Conservation (phyloP, 768 basidiomycete genomes). For the Mycena kentingensis region DNA sequence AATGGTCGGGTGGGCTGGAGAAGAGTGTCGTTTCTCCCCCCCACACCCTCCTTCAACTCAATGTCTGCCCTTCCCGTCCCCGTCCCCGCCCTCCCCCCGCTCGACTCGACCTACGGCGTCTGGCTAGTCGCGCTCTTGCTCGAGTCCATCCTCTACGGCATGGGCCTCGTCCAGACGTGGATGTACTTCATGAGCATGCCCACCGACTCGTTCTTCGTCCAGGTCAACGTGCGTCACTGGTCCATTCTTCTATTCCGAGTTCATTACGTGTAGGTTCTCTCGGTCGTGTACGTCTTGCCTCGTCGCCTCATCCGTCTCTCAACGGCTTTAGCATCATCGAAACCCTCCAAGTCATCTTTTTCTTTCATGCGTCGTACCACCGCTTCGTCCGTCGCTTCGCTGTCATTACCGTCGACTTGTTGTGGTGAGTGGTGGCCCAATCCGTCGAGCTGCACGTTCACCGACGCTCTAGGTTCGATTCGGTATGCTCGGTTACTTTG, state of each 20-base stretch:
- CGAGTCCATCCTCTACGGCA: constrained; percentile 11
- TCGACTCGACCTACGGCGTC: constrained; percentile 18
- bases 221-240: constrained; percentile 1
- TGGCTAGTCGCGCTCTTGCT: constrained; percentile 13
- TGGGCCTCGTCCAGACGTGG: constrained; percentile 14
- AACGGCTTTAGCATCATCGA: constrained; percentile 7
- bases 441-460: background rate
- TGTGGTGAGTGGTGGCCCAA: constrained; percentile 3
- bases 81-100: background rate
- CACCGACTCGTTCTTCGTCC: background rate
- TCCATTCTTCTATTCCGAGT: background rate
- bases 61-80: background rate
- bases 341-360: constrained; percentile 15
- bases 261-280: constrained; percentile 1
- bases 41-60: background rate
- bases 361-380: constrained; percentile 11
- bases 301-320: background rate
- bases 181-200: constrained; percentile 8
- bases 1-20: no score
- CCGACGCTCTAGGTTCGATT: background rate
- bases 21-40: background rate
- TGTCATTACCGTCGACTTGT: background rate
- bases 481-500: background rate
- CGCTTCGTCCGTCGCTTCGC: constrained; percentile 16
- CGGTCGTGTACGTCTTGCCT: constrained; percentile 7